Conservation (phyloP, 2,329 filamentous ascomycete genomes). For the Grosmannia penicillata region DNA sequence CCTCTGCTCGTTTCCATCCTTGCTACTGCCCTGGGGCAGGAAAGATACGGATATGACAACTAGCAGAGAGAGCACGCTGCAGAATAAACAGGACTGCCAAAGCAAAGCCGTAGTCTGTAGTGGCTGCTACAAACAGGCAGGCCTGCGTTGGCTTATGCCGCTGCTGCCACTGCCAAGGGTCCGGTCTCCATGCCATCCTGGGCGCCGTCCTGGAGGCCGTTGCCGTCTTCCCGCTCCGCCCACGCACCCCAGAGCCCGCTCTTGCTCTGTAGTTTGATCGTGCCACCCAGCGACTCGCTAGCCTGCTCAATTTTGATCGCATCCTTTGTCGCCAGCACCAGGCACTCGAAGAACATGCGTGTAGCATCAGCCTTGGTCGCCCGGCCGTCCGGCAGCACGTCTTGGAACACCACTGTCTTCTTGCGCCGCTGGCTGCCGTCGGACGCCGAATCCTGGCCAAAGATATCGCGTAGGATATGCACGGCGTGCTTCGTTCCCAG, state of each 20-base stretch:
- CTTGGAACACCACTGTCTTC: slow-evolving; percentile 72
- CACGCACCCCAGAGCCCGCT: slow-evolving; percentile 92
- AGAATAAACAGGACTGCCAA: background rate
- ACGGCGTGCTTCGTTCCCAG: slow-evolving; percentile 91
- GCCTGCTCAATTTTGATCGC: slow-evolving; percentile 92
- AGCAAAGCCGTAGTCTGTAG: no score
- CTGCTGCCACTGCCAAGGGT: background rate
- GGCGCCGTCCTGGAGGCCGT: slow-evolving; percentile 34
- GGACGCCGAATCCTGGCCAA: slow-evolving; percentile 58
- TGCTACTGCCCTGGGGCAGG: no score
- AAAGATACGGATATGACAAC: no score
- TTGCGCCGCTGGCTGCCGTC: slow-evolving; percentile 61
- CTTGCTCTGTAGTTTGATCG: slow-evolving; percentile 78
- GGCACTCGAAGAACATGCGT: slow-evolving; percentile 98
- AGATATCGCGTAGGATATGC: slow-evolving; percentile 79
- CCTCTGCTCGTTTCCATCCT: background rate
- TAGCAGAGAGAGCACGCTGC: no score
- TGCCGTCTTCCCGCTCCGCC: slow-evolving; percentile 65
- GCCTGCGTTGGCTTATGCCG: no score
- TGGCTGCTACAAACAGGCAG: no score
- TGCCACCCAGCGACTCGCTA: slow-evolving; percentile 54
- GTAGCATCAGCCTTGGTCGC: slow-evolving; percentile 85
- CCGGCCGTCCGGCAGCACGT: slow-evolving; percentile 67
- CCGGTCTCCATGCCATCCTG: slow-evolving; percentile 12
- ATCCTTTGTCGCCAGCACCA: slow-evolving; percentile 94